These are phyloP conservation scores for Strombidium stylifer DNA, from an alignment of 73 alveolate genomes.

Conservation along the genomic window DNA sequence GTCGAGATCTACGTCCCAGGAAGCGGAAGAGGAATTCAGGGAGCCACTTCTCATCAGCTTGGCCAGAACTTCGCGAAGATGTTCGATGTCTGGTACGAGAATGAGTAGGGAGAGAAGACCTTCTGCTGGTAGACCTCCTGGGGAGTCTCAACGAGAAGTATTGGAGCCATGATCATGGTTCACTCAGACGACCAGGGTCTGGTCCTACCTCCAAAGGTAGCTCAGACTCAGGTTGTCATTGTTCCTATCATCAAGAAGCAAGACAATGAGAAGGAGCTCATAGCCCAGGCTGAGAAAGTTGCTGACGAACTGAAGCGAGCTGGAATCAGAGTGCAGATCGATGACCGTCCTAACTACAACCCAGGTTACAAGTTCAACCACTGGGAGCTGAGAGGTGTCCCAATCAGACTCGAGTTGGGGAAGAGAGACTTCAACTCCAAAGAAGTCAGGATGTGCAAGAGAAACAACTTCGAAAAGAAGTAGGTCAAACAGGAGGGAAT, in stretches of 20 bases:
- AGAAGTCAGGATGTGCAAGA: conserved; percentile 59
- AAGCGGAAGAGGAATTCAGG: conserved; percentile 99
- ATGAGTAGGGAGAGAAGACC: conserved; percentile 86
- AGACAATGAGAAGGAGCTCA: conserved; percentile 66
- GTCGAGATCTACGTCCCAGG: conserved; percentile 96
- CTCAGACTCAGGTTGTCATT: conserved; percentile 95
- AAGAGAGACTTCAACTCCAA: conserved; percentile 85
- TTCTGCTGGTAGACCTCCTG: conserved; percentile 98
- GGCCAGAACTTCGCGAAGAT: conserved; percentile 99
- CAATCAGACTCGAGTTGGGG: conserved; percentile 98
- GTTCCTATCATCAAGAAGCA: conserved; percentile 91
- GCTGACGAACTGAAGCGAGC: conserved; percentile 56
- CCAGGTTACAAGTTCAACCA: conserved; percentile 99
- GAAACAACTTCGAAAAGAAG: conserved; percentile 54
- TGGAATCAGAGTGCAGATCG: conserved; percentile 86
- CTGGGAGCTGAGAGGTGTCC: conserved; percentile 99
- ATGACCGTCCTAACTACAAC: conserved; percentile 94
- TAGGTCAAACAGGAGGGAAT: conserved; percentile 67
- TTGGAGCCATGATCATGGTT: conserved; percentile 95
- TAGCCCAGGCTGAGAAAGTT: conserved; percentile 70
- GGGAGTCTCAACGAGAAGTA: conserved; percentile 98
- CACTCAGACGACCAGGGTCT: conserved; percentile 99
- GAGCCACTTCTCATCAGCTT: conserved; percentile 98
- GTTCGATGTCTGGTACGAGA: conserved; percentile 96
- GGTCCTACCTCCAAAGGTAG: conserved; percentile 99